Evolutionary conservation across 176 grass and related monocot genomes (phyloP).

Genomic region (Cenchrus purpureus): DNA sequence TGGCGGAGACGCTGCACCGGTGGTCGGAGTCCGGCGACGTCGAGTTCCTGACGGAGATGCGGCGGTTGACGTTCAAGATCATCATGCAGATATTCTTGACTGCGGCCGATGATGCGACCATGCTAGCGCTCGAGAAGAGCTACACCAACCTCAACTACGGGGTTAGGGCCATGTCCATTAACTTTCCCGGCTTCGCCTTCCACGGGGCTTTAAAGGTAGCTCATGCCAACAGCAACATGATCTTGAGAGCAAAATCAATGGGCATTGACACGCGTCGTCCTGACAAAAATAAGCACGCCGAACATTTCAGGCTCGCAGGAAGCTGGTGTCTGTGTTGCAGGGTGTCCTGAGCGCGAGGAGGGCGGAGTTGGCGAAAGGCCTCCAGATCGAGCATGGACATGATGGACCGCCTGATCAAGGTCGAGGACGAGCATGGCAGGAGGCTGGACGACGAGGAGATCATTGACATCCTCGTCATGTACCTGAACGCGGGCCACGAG

Average conservation of each 20-base stretch:
- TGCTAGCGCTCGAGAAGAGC: slow-evolving; percentile 59
- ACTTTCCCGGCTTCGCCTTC: slow-evolving; percentile 84
- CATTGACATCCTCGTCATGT: slow-evolving; percentile 83
- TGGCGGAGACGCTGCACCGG: slow-evolving; percentile 44
- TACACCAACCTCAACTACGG: slow-evolving; percentile 93
- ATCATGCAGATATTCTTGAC: slow-evolving; percentile 78
- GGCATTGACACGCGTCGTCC: neutral
- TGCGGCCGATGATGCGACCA: slow-evolving; percentile 38
- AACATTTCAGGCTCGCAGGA: slow-evolving; percentile 45
- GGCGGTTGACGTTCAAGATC: slow-evolving; percentile 72
- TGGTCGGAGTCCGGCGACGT: slow-evolving; percentile 56
- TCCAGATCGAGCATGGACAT: slow-evolving; percentile 49
- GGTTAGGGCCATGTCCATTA: slow-evolving; percentile 82
- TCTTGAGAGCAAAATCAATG: neutral
- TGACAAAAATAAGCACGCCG: neutral
- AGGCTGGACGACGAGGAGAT: slow-evolving; percentile 76
- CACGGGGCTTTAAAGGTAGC: slow-evolving; percentile 42
- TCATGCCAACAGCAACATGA: too few species aligned
- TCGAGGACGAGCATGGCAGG: slow-evolving; percentile 64
- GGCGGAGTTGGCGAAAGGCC: slow-evolving; percentile 21
- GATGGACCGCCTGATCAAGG: slow-evolving; percentile 74
- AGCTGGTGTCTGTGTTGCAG: slow-evolving; percentile 67
- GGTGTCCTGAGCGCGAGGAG: slow-evolving; percentile 57
- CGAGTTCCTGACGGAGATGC: slow-evolving; percentile 67
- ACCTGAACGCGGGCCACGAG: slow-evolving; percentile 91